Conservation (phyloP, 495 filamentous ascomycete species). For the Antarctomyces pellizariae region DNA sequence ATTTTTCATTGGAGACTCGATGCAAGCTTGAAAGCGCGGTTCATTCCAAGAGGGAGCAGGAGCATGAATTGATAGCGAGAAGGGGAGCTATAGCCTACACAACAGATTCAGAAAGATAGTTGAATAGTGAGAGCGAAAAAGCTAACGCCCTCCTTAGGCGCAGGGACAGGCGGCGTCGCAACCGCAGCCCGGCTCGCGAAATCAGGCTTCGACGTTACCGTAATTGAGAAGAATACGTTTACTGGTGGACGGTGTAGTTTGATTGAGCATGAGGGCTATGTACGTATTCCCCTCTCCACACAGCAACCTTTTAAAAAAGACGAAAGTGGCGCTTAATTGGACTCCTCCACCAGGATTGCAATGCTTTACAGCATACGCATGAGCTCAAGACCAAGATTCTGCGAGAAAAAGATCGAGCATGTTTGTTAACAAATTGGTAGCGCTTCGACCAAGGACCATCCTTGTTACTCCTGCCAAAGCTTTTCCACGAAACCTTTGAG, state of each 20-base stretch:
- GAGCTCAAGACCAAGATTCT: too few species aligned
- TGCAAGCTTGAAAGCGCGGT: too few species aligned
- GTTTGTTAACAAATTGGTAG: conserved; percentile 9
- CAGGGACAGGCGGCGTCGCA: conserved; percentile 42
- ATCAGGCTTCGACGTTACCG: conserved; percentile 37
- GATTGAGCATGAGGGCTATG: conserved; percentile 27
- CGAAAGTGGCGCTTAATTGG: too few species aligned
- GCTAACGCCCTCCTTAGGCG: conserved; percentile 18
- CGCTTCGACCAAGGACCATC: conserved; percentile 54
- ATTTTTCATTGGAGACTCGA: too few species aligned
- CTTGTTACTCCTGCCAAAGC: conserved; percentile 37
- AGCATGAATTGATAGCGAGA: too few species aligned
- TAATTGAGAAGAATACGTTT: conserved; percentile 44
- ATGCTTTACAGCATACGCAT: too few species aligned
- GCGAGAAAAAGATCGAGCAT: neutral
- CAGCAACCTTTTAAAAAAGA: too few species aligned
- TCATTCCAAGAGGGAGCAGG: too few species aligned
- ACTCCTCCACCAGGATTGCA: too few species aligned
- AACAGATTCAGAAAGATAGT: neutral
- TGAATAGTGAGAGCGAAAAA: neutral
- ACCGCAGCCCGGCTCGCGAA: conserved; percentile 43
- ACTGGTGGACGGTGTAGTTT: conserved; percentile 41
- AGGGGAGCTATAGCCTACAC: neutral
- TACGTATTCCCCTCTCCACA: conserved; percentile 9
- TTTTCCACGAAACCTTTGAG: conserved; percentile 37